phyloP scores from a whole-genome alignment of 164 flowering plant genomes.

The Chimonanthus salicifolius region DNA sequence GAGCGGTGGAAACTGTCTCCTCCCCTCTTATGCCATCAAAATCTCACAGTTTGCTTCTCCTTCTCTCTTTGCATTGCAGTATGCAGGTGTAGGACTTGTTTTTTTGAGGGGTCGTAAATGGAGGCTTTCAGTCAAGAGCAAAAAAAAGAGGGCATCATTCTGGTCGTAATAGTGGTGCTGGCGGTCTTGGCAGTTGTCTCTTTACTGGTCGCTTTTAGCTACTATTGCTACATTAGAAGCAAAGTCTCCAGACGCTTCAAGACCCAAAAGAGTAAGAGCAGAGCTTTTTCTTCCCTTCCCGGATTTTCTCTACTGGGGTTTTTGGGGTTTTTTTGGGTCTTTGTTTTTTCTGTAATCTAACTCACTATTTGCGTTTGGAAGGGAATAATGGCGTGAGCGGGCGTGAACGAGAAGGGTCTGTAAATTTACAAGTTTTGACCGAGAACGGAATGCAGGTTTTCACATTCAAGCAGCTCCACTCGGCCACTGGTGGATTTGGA shows the following conservation, averaged over 20 bases:
- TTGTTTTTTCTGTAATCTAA: neutral
- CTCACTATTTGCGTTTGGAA: conserved; percentile 12
- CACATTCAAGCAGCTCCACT: conserved; percentile 85
- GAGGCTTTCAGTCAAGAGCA: conserved; percentile 20
- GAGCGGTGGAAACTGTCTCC: neutral
- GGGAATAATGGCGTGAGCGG: conserved; percentile 32
- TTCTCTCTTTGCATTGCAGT: neutral
- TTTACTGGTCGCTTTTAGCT: conserved; percentile 68
- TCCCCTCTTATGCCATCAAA: neutral
- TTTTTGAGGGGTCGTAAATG: conserved; percentile 2
- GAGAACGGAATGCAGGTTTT: conserved; percentile 74
- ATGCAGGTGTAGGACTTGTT: neutral
- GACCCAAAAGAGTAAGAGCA: conserved; percentile 27
- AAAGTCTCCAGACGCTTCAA: conserved; percentile 59
- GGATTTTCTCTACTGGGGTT: neutral
- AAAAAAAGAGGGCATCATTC: conserved; percentile 41
- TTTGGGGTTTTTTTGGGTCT: neutral
- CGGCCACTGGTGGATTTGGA: conserved; percentile 85
- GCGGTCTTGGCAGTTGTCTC: conserved; percentile 67
- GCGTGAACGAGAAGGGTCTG: conserved; percentile 18
- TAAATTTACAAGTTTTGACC: conserved; percentile 31
- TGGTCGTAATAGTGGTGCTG: conserved; percentile 52
- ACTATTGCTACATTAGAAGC: conserved; percentile 83
- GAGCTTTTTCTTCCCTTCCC: conserved; percentile 12
- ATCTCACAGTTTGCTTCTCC: neutral